Evolutionary conservation across 805 yeast genomes (phyloP), one percentile per base, ranked within the genome.

Genomic region (Sugiyamaella floridensis): DNA sequence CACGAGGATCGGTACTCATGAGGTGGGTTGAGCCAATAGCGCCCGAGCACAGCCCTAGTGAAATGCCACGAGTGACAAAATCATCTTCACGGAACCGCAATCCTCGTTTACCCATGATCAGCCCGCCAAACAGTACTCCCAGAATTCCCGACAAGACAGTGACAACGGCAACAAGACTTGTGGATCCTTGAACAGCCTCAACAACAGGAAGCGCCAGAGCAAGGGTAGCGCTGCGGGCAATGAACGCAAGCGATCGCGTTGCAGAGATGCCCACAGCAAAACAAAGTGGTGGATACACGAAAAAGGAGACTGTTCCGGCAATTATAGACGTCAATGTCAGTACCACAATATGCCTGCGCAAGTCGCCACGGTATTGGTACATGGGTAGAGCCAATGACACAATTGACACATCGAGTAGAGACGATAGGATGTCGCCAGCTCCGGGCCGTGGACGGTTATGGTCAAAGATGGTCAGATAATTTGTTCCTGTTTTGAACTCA

Each of bases 21-120:
- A 86, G 68, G 65, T 84, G 85, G 0, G 92, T 90, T 2, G 95
- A 85, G 3, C 89, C 87, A 48, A 86, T 84, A 0, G 95, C 95
- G 9, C 90, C 88, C 62, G 90, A 85, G 62, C 83, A 84, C 48
- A 84, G 76, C 4, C 95, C 95, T 47, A 85, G 68, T 0, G 89
- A 81, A 16, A 86, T 80, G 2, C 95, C 95, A 56, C 89, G 68
- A 0, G 89, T 82, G 7, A 86, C 82, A 62, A 78, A 86, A 63
- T 86, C 93, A 59, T 78, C 77, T 29, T 76, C 74, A 6, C 79
- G 73, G 6, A 86, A 73, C 40, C 83, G 63, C 29, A 85, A 63
- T 18, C 72, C 57, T 48, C 67, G 64, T 32, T 57, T 61, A 40
- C 70, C 66, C 51, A 78, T 66, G 54, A 77, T 74, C 28, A 80